Base-by-base conservation (phyloP, 1,139 yeast genomes). In the Nakaseomyces glabratus region DNA sequence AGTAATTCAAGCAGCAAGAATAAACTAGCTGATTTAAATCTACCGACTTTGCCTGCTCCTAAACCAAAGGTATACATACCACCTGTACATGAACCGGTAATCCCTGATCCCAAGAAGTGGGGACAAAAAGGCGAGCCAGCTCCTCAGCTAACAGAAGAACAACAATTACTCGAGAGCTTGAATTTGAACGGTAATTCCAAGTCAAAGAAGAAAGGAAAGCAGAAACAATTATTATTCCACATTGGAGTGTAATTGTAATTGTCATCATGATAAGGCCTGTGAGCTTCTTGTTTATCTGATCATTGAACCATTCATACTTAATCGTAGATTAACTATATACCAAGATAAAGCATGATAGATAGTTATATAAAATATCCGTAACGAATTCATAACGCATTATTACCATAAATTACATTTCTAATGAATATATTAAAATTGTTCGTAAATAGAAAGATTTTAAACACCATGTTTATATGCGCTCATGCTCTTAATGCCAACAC, bases 401-500 rank as follows among this genome's bases (percentile, higher is more conserved):
- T n/a, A n/a, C n/a, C n/a, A n/a, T n/a, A n/a, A n/a, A n/a, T n/a
- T n/a, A n/a, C n/a, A n/a, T n/a, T n/a, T n/a, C n/a, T n/a, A n/a
- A n/a, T n/a, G n/a, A n/a, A n/a, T n/a, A n/a, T n/a, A n/a, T n/a
- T n/a, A n/a, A n/a, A n/a, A n/a, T n/a, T n/a, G n/a, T n/a, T n/a
- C n/a, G n/a, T n/a, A n/a, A n/a, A n/a, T n/a, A n/a, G n/a, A n/a
- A n/a, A n/a, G n/a, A n/a, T n/a, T n/a, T n/a, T n/a, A n/a, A n/a
- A n/a, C n/a, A n/a, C n/a, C n/a, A n/a, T n/a, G n/a, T 11, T 26
- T 11, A 8, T 59, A 49, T n/a, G n/a, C n/a, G n/a, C n/a, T n/a
- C n/a, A n/a, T n/a, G n/a, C n/a, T 42, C 71, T 66, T 37, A 86
- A 55, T 0, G 90, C 84, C 33, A 88, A 61, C 33, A 88, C 60